Evolutionary conservation across 2,329 filamentous ascomycete genomes (phyloP).

Genomic region (Scleromitrula shiraiana): DNA sequence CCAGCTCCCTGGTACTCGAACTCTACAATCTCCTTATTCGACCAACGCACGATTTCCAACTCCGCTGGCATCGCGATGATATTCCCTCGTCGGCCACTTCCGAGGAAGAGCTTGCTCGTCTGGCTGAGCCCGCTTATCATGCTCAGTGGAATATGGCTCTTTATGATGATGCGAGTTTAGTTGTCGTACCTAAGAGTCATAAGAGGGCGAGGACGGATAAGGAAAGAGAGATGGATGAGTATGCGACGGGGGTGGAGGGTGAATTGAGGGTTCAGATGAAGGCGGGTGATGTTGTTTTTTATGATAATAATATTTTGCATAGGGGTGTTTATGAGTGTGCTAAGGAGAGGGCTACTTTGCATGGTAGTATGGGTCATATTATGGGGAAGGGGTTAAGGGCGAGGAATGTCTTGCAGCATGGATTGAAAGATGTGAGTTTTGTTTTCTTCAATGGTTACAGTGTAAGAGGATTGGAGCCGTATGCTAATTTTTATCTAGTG

Average conservation of each 20-base stretch:
- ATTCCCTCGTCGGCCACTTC: constrained; percentile 57
- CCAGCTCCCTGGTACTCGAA: constrained; percentile 72
- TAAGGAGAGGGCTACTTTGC: constrained; percentile 61
- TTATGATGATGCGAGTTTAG: constrained; percentile 63
- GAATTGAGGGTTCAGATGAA: constrained; percentile 59
- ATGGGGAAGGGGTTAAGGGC: constrained; percentile 48
- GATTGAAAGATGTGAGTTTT: constrained; percentile 41
- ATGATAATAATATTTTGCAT: constrained; percentile 84
- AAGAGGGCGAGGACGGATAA: constrained; percentile 57
- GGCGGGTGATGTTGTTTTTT: constrained; percentile 76
- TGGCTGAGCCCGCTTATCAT: constrained; percentile 57
- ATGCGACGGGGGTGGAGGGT: constrained; percentile 50
- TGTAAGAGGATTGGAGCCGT: no score
- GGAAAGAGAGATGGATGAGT: constrained; percentile 62
- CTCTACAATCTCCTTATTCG: constrained; percentile 79
- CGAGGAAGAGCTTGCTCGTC: constrained; percentile 57
- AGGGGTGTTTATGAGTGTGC: constrained; percentile 54
- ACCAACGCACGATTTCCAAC: constrained; percentile 61
- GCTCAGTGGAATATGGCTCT: constrained; percentile 85
- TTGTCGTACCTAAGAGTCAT: constrained; percentile 75
- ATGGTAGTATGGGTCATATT: constrained; percentile 61
- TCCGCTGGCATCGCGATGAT: constrained; percentile 83
- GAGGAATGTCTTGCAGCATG: constrained; percentile 69
- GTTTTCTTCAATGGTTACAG: neutral
- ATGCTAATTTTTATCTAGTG: no score